A percentile compares a stretch with the other conserved stretches of the same genome.
Conservation (phyloP, 495 filamentous ascomycete species). For the Daldinia vernicosa region DNA sequence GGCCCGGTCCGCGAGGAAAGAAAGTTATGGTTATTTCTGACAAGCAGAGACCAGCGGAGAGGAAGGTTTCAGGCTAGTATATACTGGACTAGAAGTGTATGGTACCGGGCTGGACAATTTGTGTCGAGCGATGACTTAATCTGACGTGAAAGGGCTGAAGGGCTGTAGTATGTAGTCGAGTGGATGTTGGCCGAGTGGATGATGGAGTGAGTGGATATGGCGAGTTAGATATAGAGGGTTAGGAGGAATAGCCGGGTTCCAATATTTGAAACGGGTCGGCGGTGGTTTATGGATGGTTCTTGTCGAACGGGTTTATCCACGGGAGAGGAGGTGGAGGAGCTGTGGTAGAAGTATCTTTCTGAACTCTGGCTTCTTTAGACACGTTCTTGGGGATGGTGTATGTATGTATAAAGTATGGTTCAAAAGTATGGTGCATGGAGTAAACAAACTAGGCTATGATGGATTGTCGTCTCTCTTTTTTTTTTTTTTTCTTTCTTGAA, state of each 20-base stretch:
- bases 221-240: slow-evolving; percentile 4
- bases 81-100: slow-evolving; percentile 4
- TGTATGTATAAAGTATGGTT: slow-evolving; percentile 6
- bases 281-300: slow-evolving; percentile 15
- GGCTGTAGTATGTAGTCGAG: slow-evolving; percentile 6
- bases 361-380: not conserved
- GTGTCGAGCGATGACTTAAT: slow-evolving; percentile 37
- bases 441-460: slow-evolving; percentile 37
- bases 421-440: slow-evolving; percentile 8
- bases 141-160: slow-evolving; percentile 39
- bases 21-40: slow-evolving; percentile 30
- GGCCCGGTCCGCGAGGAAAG: slow-evolving; percentile 7
- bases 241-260: slow-evolving; percentile 30
- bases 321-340: slow-evolving; percentile 25
- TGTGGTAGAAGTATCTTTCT: slow-evolving; percentile 20
- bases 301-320: slow-evolving; percentile 26
- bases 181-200: slow-evolving; percentile 7
- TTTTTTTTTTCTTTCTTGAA: slow-evolving; percentile 17
- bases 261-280: slow-evolving; percentile 28
- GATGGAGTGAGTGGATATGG: slow-evolving; percentile 8
- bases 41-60: not conserved
- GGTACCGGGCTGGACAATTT: not conserved
- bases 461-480: slow-evolving; percentile 31
- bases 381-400: not conserved
- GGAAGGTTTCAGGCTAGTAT: slow-evolving; percentile 24